Conservation (phyloP, 169 alveolate species). For the Cryptosporidium sp. region DNA sequence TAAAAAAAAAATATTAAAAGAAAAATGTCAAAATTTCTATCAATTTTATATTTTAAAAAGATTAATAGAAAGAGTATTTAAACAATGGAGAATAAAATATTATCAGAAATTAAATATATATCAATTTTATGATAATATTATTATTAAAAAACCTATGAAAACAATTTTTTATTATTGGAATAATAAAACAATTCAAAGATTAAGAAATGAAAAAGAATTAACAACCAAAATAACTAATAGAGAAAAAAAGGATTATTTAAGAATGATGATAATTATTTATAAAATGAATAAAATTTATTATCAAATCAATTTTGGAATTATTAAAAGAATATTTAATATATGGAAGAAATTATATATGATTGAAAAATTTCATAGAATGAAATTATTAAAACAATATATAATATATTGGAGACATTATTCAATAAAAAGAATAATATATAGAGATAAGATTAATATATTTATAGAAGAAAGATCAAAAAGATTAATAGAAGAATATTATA, state of each 20-base stretch:
- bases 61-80: background rate
- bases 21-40: background rate
- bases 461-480: background rate
- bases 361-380: background rate
- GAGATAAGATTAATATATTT: background rate
- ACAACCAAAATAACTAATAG: background rate
- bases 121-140: slow-evolving; percentile 3
- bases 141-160: slow-evolving; percentile 3
- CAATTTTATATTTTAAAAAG: background rate
- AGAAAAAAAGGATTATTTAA: background rate
- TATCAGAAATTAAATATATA: background rate
- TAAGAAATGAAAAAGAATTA: background rate
- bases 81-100: slow-evolving; percentile 6
- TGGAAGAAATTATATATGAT: background rate
- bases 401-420: slow-evolving; percentile 7
- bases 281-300: background rate
- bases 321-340: background rate
- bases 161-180: background rate
- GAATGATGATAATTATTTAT: background rate
- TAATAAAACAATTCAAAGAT: background rate
- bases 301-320: background rate
- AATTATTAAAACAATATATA: background rate
- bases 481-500: background rate
- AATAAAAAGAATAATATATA: background rate
- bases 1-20: background rate